phyloP scores from a whole-genome alignment of 495 filamentous ascomycete genomes.

The Sphaerosporella brunnea region DNA sequence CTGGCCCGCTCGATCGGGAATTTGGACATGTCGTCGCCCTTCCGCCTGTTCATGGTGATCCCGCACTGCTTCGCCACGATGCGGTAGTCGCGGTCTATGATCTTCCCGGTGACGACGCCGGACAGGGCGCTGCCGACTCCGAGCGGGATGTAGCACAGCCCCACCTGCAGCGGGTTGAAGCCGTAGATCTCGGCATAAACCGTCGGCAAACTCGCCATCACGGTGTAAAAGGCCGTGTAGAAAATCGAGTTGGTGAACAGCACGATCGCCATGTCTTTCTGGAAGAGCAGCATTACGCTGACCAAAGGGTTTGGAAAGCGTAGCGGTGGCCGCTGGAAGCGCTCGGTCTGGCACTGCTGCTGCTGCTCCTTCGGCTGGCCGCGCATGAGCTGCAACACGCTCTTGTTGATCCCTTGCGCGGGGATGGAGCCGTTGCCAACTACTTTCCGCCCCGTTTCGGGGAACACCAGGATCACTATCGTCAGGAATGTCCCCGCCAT shows the following conservation, averaged over 20 bases:
- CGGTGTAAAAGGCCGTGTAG: conserved; percentile 39
- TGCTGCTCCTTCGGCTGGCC: neutral
- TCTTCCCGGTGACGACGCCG: conserved; percentile 44
- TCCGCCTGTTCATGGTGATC: conserved; percentile 34
- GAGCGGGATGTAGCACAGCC: conserved; percentile 43
- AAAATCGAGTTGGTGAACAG: conserved; percentile 40
- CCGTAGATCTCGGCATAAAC: conserved; percentile 45
- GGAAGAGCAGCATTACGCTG: conserved; percentile 44
- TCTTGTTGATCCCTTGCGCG: conserved; percentile 36
- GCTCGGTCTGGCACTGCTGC: neutral
- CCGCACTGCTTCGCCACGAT: conserved; percentile 33
- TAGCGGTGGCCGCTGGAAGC: conserved; percentile 32
- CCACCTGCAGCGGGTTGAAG: conserved; percentile 49
- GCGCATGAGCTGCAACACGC: conserved; percentile 14
- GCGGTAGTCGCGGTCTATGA: conserved; percentile 41
- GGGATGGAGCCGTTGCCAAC: conserved; percentile 53
- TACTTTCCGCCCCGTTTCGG: conserved; percentile 52
- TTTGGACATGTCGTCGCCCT: conserved; percentile 34
- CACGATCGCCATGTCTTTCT: conserved; percentile 46
- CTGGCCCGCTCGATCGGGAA: conserved; percentile 52
- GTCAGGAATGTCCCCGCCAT: conserved; percentile 36
- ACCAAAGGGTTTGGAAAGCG: conserved; percentile 53
- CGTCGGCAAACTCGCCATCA: conserved; percentile 34
- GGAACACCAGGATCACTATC: conserved; percentile 37
- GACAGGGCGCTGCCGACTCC: conserved; percentile 51